Evolutionary conservation across 2,329 filamentous ascomycete genomes (phyloP).

Genomic region (Fusarium foetens): DNA sequence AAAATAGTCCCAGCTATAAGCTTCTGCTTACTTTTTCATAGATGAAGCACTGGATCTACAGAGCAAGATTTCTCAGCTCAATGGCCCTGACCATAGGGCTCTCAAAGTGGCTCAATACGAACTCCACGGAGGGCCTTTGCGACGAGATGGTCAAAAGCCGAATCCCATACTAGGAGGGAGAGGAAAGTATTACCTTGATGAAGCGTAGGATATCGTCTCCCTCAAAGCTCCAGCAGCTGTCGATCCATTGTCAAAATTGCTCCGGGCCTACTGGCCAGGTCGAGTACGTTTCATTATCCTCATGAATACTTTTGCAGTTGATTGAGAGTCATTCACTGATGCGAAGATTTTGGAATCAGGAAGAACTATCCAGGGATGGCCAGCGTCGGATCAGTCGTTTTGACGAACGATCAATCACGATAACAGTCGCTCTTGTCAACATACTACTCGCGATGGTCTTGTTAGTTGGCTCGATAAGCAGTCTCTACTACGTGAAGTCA

Average conservation of each 20-base stretch:
- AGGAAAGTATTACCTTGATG: not conserved
- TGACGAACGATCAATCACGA: not conserved
- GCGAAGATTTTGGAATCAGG: not conserved
- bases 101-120: not conserved
- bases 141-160: accelerated
- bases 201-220: not conserved
- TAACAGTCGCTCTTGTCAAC: not conserved
- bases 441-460: not conserved
- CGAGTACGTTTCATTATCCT: not conserved
- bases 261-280: not conserved
- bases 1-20: accelerated
- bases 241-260: not conserved
- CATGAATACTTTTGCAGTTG: accelerated
- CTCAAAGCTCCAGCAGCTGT: not conserved
- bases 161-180: not conserved
- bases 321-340: not conserved
- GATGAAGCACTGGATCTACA: not conserved
- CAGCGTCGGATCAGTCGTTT: not conserved
- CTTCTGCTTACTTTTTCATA: accelerated
- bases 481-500: not conserved
- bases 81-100: accelerated
- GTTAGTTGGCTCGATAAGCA: not conserved
- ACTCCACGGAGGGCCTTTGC: not conserved
- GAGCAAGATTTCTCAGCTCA: not conserved
- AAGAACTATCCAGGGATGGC: not conserved